Base-by-base conservation (phyloP, 2,329 filamentous ascomycete genomes). In the Monosporascus sp. region DNA sequence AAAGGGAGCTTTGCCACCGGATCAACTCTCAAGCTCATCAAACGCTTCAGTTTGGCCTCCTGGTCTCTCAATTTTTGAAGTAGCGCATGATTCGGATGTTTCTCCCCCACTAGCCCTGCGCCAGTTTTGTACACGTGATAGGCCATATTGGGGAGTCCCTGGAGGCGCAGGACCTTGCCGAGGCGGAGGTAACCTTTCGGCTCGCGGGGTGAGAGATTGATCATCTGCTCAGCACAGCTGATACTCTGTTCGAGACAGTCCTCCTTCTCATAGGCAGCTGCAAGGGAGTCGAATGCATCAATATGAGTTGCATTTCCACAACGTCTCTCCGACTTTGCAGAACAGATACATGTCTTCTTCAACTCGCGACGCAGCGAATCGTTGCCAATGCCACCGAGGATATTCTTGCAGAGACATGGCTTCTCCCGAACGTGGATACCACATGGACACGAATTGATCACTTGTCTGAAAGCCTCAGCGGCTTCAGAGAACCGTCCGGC, bases 131-230 rank as follows among this genome's bases (percentile, higher is more conserved):
- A 66, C 17, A 52, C 56, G 17, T 54, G 51, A 43, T 58, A 62
- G 2, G 65, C 65, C 1, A 58, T 51, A 6, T 41, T 49, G 17
- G 54, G 54, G 18, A 55, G 51, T 11, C 52, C 48, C 18, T 62
- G 52, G 14, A 61, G 45, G 3, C 64, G 58, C 31, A 67, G 53
- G 24, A 66, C 38, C 55, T 64, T 65, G 18, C 63, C 65, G 9
- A 67, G 57, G 20, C 65, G 65, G 15, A 68, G 58, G 45, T 58
- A 67, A 0, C 57, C 60, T 59, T 60, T 66, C 17, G 62, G 62
- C 5, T 67, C 60, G 26, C 62, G 60, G 18, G 65, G 65, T 9
- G 55, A 56, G 28, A 68, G 55, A 49, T 63, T 58, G 35, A 68
- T 58, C 60, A 67, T 63, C 51, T 59, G 51, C 46, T 62, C 55